Conservation (phyloP, 2,329 filamentous ascomycete species). For the Botrytis fabae region DNA sequence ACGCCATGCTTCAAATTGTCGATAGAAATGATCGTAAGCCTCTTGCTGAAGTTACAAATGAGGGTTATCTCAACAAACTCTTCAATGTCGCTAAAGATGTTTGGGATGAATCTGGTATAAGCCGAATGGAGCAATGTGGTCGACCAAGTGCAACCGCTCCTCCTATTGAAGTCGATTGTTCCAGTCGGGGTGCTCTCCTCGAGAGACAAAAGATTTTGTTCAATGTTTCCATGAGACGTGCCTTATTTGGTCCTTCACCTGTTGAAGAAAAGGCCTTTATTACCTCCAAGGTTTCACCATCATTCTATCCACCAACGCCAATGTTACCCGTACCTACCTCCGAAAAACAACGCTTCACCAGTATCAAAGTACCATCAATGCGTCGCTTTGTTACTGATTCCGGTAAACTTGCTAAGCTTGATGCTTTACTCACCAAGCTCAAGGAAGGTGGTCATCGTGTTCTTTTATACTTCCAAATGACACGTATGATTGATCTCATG, state of each 20-base stretch:
- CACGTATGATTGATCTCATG: conserved; percentile 98
- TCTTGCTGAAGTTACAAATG: conserved; percentile 66
- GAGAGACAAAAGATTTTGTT: conserved; percentile 78
- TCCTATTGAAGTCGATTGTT: conserved; percentile 78
- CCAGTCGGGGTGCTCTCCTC: conserved; percentile 59
- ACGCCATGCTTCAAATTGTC: conserved; percentile 80
- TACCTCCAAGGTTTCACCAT: conserved; percentile 67
- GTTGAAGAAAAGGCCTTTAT: conserved; percentile 73
- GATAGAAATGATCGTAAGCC: conserved; percentile 66
- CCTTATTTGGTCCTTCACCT: conserved; percentile 66
- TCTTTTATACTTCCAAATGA: conserved; percentile 99
- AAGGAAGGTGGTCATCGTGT: conserved; percentile 94
- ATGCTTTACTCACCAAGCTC: conserved; percentile 81
- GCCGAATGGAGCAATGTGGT: conserved; percentile 77
- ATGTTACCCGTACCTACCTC: conserved; percentile 78
- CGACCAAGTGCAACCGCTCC: conserved; percentile 79
- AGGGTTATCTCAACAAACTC: conserved; percentile 72
- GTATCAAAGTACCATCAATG: conserved; percentile 94
- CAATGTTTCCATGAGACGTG: conserved; percentile 72
- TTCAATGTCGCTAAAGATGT: conserved; percentile 73
- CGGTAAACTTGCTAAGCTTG: conserved; percentile 90
- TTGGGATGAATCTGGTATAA: conserved; percentile 70
- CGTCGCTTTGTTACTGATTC: conserved; percentile 96
- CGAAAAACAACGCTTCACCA: conserved; percentile 80
- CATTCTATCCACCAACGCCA: conserved; percentile 60